Evolutionary conservation across 306 rosid species (phyloP).

Genomic region (Phaseolus lunatus): DNA sequence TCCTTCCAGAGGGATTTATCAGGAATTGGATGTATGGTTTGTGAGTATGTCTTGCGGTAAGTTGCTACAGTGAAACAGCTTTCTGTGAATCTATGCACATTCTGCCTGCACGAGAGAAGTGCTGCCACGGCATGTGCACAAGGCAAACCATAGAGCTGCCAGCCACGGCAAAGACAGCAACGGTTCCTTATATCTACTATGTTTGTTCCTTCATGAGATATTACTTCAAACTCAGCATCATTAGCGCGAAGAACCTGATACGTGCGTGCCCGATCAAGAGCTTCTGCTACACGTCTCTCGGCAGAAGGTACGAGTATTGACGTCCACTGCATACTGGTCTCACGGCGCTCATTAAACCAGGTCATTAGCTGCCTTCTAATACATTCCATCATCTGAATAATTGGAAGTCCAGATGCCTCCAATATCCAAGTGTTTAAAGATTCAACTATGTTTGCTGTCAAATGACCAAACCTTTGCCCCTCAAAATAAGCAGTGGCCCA

Average conservation of each 20-base stretch:
- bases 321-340: constrained; percentile 89
- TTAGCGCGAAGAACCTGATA: constrained; percentile 88
- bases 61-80: constrained; percentile 88
- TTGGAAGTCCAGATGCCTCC: constrained; percentile 86
- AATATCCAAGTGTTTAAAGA: constrained; percentile 74
- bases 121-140: constrained; percentile 92
- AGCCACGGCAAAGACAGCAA: constrained; percentile 78
- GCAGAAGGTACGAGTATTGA: constrained; percentile 81
- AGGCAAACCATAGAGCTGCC: constrained; percentile 88
- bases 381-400: constrained; percentile 88
- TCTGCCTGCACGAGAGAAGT: constrained; percentile 82
- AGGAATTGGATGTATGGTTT: constrained; percentile 85
- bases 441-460: constrained; percentile 80
- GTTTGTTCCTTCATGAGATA: constrained; percentile 74
- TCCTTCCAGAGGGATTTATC: constrained; percentile 82
- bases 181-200: constrained; percentile 79
- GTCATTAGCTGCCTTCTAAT: constrained; percentile 87
- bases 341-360: constrained; percentile 86
- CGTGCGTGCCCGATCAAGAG: constrained; percentile 79
- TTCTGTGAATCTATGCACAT: constrained; percentile 82
- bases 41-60: constrained; percentile 81
- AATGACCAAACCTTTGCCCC: constrained; percentile 80
- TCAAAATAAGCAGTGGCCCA: constrained; percentile 92
- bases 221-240: constrained; percentile 85
- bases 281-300: constrained; percentile 75